Percentiles rank a stretch among this genome's conserved stretches.
These are phyloP conservation scores for Yamadazyma conglobata DNA, from an alignment of 1,139 yeast species.

Conservation along the genomic window DNA sequence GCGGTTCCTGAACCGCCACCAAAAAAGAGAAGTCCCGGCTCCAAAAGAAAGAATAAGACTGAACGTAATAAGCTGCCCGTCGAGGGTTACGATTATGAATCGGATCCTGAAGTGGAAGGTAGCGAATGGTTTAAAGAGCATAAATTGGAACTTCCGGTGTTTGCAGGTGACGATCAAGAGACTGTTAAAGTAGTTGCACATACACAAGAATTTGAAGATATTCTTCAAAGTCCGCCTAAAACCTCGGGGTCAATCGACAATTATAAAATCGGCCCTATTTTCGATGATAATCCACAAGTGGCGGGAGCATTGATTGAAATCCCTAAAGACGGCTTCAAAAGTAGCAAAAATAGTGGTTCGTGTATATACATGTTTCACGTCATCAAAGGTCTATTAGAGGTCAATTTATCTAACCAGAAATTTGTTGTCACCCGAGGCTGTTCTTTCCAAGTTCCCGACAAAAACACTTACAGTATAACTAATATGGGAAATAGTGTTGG, in stretches of 20 bases:
- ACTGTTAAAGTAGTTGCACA: conserved; percentile 58
- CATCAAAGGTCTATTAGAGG: conserved; percentile 67
- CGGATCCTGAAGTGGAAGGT: conserved; percentile 45
- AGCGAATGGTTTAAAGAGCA: conserved; percentile 58
- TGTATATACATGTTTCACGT: conserved; percentile 75
- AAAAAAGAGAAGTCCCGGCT: conserved; percentile 12
- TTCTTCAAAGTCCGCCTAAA: conserved; percentile 29
- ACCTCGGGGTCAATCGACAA: conserved; percentile 43
- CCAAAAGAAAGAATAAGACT: conserved; percentile 7
- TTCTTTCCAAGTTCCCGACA: conserved; percentile 77
- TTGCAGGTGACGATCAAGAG: conserved; percentile 50
- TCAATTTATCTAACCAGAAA: conserved; percentile 53
- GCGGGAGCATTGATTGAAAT: conserved; percentile 77
- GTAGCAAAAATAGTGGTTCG: conserved; percentile 59
- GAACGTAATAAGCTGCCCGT: conserved; percentile 8
- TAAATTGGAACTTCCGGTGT: conserved; percentile 46
- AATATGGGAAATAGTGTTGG: conserved; percentile 59
- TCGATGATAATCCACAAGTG: conserved; percentile 62
- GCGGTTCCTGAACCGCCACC: conserved; percentile 28
- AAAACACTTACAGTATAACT: conserved; percentile 62
- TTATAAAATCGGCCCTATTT: conserved; percentile 63
- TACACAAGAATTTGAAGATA: conserved; percentile 59
- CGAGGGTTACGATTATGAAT: conserved; percentile 29
- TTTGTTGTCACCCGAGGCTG: conserved; percentile 73
- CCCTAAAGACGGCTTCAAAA: conserved; percentile 63